phyloP scores from a whole-genome alignment of 495 filamentous ascomycete genomes.

The Aspergillus sclerotioniger region DNA sequence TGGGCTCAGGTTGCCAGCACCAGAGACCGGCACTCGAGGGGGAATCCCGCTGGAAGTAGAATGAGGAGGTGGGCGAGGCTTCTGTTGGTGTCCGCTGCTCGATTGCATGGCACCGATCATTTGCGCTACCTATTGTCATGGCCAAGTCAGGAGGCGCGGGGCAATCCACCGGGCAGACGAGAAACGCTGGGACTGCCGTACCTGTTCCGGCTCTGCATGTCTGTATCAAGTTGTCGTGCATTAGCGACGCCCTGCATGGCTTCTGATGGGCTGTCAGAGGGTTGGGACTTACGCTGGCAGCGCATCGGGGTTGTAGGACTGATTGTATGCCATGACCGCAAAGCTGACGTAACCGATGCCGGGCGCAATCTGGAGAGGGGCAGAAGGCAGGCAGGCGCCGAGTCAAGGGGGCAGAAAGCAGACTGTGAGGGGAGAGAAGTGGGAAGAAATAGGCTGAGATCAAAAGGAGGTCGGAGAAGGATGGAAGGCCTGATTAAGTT shows the following conservation, averaged over 20 bases:
- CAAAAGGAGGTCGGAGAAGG: constrained; percentile 9
- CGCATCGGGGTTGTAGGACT: constrained; percentile 91
- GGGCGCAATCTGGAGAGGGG: constrained; percentile 18
- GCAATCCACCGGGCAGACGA: background rate
- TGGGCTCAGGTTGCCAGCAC: constrained; percentile 21
- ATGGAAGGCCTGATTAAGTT: constrained; percentile 14
- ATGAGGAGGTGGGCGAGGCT: constrained; percentile 31
- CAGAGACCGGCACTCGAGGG: constrained; percentile 31
- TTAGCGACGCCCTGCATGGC: constrained; percentile 5
- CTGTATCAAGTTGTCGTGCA: constrained; percentile 39
- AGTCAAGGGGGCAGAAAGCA: constrained; percentile 3
- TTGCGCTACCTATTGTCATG: constrained; percentile 49
- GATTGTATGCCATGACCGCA: constrained; percentile 84
- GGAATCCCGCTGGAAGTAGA: constrained; percentile 24
- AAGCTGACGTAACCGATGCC: constrained; percentile 30
- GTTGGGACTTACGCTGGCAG: constrained; percentile 79
- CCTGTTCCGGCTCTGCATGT: constrained; percentile 93
- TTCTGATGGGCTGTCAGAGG: background rate
- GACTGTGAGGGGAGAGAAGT: background rate
- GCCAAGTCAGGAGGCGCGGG: constrained; percentile 6
- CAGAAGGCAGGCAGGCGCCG: constrained; percentile 3
- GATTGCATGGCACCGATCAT: constrained; percentile 47
- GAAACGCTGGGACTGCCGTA: constrained; percentile 32
- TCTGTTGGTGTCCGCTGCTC: constrained; percentile 14
- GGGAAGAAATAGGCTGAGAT: constrained; percentile 4